phyloP scores from a whole-genome alignment of 164 flowering plant species.

The Vitis vinifera region ASM3070453v1 NC_081805.1:3443001-3443500 shows the following conservation, averaged over 20 bases:
- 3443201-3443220: constrained; percentile 50
- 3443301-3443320: constrained; percentile 30
- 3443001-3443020: too few species aligned
- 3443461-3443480: background rate
- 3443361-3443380: constrained; percentile 35
- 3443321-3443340: constrained; percentile 10
- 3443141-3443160: constrained; percentile 33
- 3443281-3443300: constrained; percentile 82
- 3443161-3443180: constrained; percentile 65
- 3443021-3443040: too few species aligned
- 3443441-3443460: background rate
- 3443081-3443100: background rate
- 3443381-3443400: constrained; percentile 48
- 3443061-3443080: too few species aligned
- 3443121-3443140: background rate
- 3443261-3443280: constrained; percentile 76
- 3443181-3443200: constrained; percentile 39
- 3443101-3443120: background rate
- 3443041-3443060: too few species aligned
- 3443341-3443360: constrained; percentile 41
- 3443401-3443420: constrained; percentile 54
- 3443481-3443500: background rate
- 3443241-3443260: constrained; percentile 69
- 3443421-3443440: background rate
- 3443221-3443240: constrained; percentile 71